A percentile compares a stretch with the other conserved stretches of the same genome.
phyloP scores from a whole-genome alignment of 2,329 filamentous ascomycete species.

The Boeremia lycopersici region DNA sequence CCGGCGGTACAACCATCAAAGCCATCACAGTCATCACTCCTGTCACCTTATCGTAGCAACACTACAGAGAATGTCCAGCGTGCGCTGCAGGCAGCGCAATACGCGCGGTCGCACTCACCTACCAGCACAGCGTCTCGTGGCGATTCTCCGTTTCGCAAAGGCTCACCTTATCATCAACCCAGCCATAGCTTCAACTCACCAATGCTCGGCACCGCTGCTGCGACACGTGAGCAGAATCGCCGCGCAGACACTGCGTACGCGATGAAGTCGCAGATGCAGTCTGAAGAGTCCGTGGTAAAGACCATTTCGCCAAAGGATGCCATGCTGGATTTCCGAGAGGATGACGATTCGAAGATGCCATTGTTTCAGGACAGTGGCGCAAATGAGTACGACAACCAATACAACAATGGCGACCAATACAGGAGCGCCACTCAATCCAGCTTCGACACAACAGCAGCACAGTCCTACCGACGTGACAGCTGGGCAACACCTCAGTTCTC shows the following conservation, averaged over 20 bases:
- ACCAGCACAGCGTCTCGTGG: conserved; percentile 62
- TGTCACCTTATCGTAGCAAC: conserved; percentile 56
- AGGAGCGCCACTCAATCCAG: conserved; percentile 43
- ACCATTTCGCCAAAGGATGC: conserved; percentile 97
- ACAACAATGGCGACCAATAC: conserved; percentile 51
- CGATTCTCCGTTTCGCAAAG: conserved; percentile 80
- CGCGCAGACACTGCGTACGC: conserved; percentile 62
- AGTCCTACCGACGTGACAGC: conserved; percentile 42
- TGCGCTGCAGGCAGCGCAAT: conserved; percentile 78
- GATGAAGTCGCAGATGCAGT: conserved; percentile 48
- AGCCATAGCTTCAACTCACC: conserved; percentile 50
- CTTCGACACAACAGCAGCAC: conserved; percentile 44
- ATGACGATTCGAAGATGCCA: conserved; percentile 71
- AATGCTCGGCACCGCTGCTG: conserved; percentile 61
- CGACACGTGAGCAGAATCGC: conserved; percentile 67
- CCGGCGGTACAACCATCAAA: conserved; percentile 49
- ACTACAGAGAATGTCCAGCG: conserved; percentile 67
- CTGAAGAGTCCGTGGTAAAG: conserved; percentile 61
- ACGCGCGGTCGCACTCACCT: conserved; percentile 66
- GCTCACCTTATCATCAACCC: conserved; percentile 58
- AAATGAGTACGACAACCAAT: conserved; percentile 57
- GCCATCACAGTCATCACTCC: conserved; percentile 57
- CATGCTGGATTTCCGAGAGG: conserved; percentile 80
- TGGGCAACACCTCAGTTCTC: conserved; percentile 46
- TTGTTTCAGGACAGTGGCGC: conserved; percentile 71